Evolutionary conservation across 129 eudicot genomes (phyloP), one percentile per base, ranked within the genome.

Genomic region (Helianthus annuus): DNA sequence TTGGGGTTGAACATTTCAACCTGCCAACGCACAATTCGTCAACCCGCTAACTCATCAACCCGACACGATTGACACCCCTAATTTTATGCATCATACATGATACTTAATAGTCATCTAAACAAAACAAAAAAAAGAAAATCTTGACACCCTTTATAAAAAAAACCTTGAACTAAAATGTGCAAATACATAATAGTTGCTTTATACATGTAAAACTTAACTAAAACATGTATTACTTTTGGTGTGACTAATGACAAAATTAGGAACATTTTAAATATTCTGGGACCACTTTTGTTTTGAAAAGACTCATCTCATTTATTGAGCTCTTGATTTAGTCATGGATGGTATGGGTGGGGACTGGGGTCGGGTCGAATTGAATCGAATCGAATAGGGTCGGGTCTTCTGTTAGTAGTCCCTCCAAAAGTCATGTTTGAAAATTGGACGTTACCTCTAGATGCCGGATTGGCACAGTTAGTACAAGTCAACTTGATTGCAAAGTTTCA

Each of bases 221-320:
- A 48, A 12, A 27, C 45, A 39, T n/a, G 32, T 40, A 48, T 10
- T n/a, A n/a, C 22, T 19, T 19, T 19, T 19, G 58, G 68, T 29
- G 10, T 5, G 7, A 49, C 24, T 49, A 51, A 27, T 54, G 17
- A 59, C 66, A 74, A 65, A 53, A 16, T 32, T 64, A 74, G 45
- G 45, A 22, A 48, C 19, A 1, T 36, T 32, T 71, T 71, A 19
- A 40, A 38, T 15, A 49, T 74, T 64, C 29, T 64, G 17, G 79
- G 79, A 66, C 73, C 79, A 75, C 46, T 54, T 51, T 66, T 10
- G 27, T 75, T 44, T 42, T 6, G 29, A 54, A 54, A 66, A 61
- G 56, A 34, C 67, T 38, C 22, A 55, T 75, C 49, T 55, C 73
- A 53, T 19, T 19, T 19, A 19, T 19, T 19, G 22, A 19, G 22